Evolutionary conservation across 1,284 basidiomycete genomes (phyloP).

Genomic region (Sanguinoderma infundibulare): DNA sequence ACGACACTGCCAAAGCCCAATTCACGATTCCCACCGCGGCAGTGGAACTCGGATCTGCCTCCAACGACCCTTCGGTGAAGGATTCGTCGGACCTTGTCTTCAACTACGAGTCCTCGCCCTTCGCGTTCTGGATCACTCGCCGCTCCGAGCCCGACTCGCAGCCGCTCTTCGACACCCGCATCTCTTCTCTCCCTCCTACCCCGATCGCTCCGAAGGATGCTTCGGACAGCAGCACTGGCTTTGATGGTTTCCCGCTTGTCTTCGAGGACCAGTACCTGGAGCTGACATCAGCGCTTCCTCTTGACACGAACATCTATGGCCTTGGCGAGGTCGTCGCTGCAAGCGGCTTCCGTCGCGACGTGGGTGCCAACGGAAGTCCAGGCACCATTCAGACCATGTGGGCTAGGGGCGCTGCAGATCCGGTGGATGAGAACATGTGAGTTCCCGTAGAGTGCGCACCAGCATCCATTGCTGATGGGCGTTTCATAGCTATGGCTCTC

Average conservation of each 20-base stretch:
- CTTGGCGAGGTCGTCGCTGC: conserved; percentile 75
- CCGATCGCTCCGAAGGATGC: conserved; percentile 56
- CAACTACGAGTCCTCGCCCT: conserved; percentile 67
- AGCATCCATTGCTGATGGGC: conserved; percentile 22
- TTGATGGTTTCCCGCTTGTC: conserved; percentile 66
- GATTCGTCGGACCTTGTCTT: conserved; percentile 65
- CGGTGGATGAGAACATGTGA: conserved; percentile 64
- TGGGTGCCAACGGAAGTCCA: conserved; percentile 50
- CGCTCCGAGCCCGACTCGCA: conserved; percentile 56
- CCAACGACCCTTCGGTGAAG: conserved; percentile 28
- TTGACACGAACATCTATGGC: conserved; percentile 78
- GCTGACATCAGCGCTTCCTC: conserved; percentile 66
- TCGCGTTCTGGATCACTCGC: conserved; percentile 81
- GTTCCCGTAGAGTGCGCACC: conserved; percentile 23
- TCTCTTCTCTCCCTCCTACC: conserved; percentile 55
- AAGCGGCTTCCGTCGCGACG: conserved; percentile 70
- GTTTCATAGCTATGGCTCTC: conserved; percentile 71
- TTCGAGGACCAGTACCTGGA: conserved; percentile 80
- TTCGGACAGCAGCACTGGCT: conserved; percentile 52
- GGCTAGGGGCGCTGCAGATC: conserved; percentile 64
- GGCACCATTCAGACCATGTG: conserved; percentile 76
- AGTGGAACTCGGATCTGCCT: conserved; percentile 48
- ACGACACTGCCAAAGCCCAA: conserved; percentile 59
- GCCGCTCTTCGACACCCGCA: conserved; percentile 79
- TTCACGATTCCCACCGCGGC: conserved; percentile 74